Conservation (phyloP, 1,284 basidiomycete genomes). For the Cutaneotrichosporon cavernicola region DNA sequence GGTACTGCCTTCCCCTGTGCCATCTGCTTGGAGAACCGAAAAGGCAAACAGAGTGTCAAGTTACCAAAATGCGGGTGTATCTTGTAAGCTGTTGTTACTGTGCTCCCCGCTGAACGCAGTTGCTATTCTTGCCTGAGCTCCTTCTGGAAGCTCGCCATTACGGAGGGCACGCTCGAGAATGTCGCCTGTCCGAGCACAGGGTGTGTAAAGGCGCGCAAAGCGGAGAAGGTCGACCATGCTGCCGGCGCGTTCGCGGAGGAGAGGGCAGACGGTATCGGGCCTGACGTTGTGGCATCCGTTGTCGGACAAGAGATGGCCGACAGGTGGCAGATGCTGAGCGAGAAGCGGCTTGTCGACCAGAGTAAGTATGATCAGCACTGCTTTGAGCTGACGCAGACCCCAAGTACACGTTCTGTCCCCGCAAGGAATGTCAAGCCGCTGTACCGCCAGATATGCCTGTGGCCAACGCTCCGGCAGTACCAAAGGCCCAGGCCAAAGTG, state of each 20-base stretch:
- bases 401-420: conserved; percentile 45
- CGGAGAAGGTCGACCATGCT: conserved; percentile 21
- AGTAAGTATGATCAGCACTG: conserved; percentile 28
- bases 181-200: conserved; percentile 48
- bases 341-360: conserved; percentile 44
- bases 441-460: conserved; percentile 33
- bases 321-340: conserved; percentile 41
- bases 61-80: conserved; percentile 46
- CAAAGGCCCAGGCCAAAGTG: not conserved
- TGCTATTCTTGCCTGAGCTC: conserved; percentile 45
- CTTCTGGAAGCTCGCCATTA: conserved; percentile 50
- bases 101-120: not conserved
- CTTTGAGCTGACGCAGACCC: not conserved
- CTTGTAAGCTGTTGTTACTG: conserved; percentile 22
- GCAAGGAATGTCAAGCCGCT: conserved; percentile 48
- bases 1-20: conserved; percentile 45
- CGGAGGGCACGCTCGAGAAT: conserved; percentile 47
- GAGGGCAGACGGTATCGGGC: not conserved
- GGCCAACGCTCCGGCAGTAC: conserved; percentile 1
- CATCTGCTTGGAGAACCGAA: conserved; percentile 51
- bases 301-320: conserved; percentile 38
- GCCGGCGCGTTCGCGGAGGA: conserved; percentile 35
- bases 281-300: conserved; percentile 55
- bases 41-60: conserved; percentile 44
- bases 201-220: conserved; percentile 43